phyloP scores from a whole-genome alignment of 2,329 filamentous ascomycete species.

The Fusarium virguliforme region DNA sequence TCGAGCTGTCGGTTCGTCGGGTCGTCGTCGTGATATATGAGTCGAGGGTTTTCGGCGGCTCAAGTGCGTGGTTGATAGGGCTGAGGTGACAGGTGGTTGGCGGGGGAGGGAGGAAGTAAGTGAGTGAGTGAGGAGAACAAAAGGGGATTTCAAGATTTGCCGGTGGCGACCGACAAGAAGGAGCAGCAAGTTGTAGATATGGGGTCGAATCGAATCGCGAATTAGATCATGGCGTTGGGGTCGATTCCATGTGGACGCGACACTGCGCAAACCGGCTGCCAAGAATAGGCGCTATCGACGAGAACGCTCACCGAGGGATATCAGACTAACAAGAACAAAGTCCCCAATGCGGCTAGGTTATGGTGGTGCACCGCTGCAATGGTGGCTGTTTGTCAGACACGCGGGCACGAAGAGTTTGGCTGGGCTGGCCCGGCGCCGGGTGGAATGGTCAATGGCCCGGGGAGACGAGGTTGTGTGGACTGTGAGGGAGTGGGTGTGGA shows the following conservation, averaged over 20 bases:
- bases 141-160: conserved; percentile 33
- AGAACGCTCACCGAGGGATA: conserved; percentile 55
- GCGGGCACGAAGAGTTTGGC: conserved; percentile 43
- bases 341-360: conserved; percentile 37
- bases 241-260: conserved; percentile 48
- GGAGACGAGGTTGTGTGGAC: conserved; percentile 21
- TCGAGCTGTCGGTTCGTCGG: conserved; percentile 51
- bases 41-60: conserved; percentile 40
- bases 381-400: conserved; percentile 41
- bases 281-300: conserved; percentile 48
- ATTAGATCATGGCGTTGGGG: conserved; percentile 51
- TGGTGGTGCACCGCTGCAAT: conserved; percentile 24
- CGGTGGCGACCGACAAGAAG: conserved; percentile 26
- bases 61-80: conserved; percentile 38
- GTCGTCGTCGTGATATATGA: conserved; percentile 18
- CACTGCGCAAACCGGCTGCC: conserved; percentile 44
- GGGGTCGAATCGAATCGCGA: conserved; percentile 48
- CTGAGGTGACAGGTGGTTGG: conserved; percentile 12
- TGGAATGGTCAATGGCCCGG: conserved; percentile 14
- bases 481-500: conserved; percentile 18
- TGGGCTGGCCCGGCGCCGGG: conserved; percentile 19
- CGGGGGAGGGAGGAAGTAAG: conserved; percentile 25
- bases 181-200: conserved; percentile 36
- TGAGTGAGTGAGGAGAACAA: conserved; percentile 25
- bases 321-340: conserved; percentile 41